Base-by-base conservation (phyloP, 176 grass and related monocot genomes). In the Eleusine indica region DNA sequence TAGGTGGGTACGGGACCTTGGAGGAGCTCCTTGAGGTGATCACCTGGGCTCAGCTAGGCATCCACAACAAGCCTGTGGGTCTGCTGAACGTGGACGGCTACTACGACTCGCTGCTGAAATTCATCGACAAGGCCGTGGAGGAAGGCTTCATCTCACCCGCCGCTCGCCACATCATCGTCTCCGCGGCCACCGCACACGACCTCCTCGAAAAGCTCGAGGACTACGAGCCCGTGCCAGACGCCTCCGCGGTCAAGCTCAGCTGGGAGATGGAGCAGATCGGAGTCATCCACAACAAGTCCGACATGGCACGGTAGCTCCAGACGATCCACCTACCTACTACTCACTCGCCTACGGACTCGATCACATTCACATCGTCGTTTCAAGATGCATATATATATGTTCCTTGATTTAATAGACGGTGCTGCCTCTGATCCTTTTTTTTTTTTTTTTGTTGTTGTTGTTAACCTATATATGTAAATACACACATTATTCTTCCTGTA, bases 11-110 rank as follows among this genome's bases (percentile, higher is more conserved):
- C 47, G 85, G 85, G 17, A 87, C 81, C 4, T 80, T 93, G 37
- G 91, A 93, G 85, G 87, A 93, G 87, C 87, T 93, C 14, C 90
- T 92, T 0, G 90, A 92, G 70, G 91, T 87, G 8, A 84, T 92
- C 46, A 81, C 91, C 35, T 92, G 91, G 91, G 81, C 85, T 4
- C 91, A 93, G 82, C 85, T 93, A 10, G 73, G 91, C 73, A 93
- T 93, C 73, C 91, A 93, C 57, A 30, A 74, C 80, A 93, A 88
- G 70, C 91, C 91, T 2, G 91, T 92, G 0, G 92, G 92, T 8
- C 68, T 94, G 57, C 64, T 94, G 40, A 94, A 94, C 69, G 92
- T 94, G 0, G 92, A 94, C 68, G 89, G 89, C 13, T 94, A 87
- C 88, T 94, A 94, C 83, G 81, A 94, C 66, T 87, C 92, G 68